phyloP scores from a whole-genome alignment of 352 stramenopile species.

The Phytophthora sp. region DNA sequence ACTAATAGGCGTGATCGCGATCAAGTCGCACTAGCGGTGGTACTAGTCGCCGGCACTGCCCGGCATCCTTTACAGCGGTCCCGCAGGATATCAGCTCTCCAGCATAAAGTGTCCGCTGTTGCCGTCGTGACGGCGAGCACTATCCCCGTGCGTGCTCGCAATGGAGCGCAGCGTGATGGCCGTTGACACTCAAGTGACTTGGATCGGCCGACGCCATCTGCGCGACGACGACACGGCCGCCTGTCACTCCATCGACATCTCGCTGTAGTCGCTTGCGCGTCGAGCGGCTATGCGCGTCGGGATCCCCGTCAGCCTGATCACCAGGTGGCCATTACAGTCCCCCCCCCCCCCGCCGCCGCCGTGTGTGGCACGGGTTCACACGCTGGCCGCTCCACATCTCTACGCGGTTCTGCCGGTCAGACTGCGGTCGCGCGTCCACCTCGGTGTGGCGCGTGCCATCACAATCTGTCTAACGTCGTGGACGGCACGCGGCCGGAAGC shows the following conservation, averaged over 20 bases:
- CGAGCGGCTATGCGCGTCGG: background rate
- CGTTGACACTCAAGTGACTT: background rate
- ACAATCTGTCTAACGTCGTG: constrained; percentile 6
- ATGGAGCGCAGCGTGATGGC: background rate
- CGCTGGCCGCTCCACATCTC: constrained; percentile 5
- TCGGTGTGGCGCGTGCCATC: constrained; percentile 6
- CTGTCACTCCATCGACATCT: background rate
- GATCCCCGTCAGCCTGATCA: background rate
- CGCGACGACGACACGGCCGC: background rate
- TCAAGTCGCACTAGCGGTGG: no score
- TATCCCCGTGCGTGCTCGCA: background rate
- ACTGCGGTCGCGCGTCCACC: background rate
- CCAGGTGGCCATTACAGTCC: background rate
- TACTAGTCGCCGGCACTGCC: no score
- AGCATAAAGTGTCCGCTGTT: no score
- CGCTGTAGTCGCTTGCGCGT: constrained; percentile 15
- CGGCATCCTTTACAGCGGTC: background rate
- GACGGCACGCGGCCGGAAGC: background rate
- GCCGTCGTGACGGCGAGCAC: no score
- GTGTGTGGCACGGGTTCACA: constrained; percentile 3
- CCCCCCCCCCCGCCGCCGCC: background rate
- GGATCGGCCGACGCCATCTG: constrained; percentile 12
- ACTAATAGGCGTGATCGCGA: no score
- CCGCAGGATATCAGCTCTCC: background rate
- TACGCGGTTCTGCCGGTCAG: background rate